Evolutionary conservation across 2,329 filamentous ascomycete species (phyloP).

Genomic region (Pseudogymnoascus sp.): DNA sequence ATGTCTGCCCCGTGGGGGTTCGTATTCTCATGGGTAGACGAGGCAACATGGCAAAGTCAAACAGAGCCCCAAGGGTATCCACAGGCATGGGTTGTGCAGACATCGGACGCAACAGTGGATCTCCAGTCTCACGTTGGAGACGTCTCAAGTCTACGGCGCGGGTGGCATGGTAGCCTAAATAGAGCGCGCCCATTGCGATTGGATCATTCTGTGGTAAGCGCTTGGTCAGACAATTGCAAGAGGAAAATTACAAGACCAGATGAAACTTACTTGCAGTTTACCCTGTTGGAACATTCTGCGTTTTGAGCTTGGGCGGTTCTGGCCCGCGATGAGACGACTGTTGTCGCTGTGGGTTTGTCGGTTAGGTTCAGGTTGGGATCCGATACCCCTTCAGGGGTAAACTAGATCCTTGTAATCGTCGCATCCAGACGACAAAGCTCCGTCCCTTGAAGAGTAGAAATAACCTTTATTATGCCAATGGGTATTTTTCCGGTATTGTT

Average conservation of each 20-base stretch:
- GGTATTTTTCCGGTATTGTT: neutral
- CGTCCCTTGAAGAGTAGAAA: neutral
- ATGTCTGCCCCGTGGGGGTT: neutral
- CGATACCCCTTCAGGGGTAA: conserved; percentile 4
- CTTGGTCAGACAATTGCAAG: neutral
- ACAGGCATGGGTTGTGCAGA: neutral
- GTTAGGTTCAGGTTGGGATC: conserved; percentile 2
- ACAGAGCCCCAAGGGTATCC: conserved; percentile 4
- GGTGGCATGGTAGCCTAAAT: neutral
- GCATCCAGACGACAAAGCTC: neutral
- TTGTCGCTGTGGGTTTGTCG: conserved; percentile 2
- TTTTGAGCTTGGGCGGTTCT: conserved; percentile 8
- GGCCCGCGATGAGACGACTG: neutral
- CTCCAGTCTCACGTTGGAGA: conserved; percentile 6
- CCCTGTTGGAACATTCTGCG: conserved; percentile 2
- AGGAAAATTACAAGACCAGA: neutral
- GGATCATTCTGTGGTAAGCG: neutral
- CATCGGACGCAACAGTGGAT: conserved; percentile 8
- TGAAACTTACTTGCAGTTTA: neutral
- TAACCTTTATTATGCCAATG: neutral
- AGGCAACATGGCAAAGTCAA: neutral
- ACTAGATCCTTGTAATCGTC: neutral
- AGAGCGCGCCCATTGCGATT: neutral
- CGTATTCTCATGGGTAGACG: neutral
- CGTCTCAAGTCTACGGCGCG: neutral